These are phyloP conservation scores for Cercospora sp. DNA, from an alignment of 2,329 filamentous ascomycete species.

Conservation along the genomic window DNA sequence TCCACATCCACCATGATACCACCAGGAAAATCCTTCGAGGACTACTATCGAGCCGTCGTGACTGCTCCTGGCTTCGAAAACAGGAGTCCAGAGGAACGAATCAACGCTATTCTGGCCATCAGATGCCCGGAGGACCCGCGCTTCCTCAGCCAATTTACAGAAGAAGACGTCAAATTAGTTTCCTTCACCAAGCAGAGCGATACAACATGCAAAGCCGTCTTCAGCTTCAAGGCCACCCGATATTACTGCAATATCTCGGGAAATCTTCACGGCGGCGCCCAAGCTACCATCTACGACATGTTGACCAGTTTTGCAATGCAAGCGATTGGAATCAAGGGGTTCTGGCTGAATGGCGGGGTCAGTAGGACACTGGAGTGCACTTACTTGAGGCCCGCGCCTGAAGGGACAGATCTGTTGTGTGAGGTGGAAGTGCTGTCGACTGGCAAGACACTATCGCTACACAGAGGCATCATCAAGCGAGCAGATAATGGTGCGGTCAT, in stretches of 20 bases:
- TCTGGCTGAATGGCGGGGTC: constrained; percentile 50
- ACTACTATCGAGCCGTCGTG: constrained; percentile 13
- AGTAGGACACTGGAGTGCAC: constrained; percentile 48
- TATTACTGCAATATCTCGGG: constrained; percentile 51
- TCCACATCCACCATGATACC: constrained; percentile 20
- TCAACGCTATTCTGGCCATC: constrained; percentile 26
- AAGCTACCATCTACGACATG: constrained; percentile 56
- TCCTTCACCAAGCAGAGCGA: constrained; percentile 42
- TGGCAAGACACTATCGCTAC: constrained; percentile 45
- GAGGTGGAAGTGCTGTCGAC: constrained; percentile 49
- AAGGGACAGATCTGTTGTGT: constrained; percentile 45
- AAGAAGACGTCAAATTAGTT: constrained; percentile 31
- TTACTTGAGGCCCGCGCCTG: constrained; percentile 47
- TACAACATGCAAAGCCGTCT: constrained; percentile 43
- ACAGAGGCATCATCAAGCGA: constrained; percentile 45
- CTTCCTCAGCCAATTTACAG: constrained; percentile 26
- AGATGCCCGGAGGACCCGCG: constrained; percentile 23
- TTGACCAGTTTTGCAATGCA: constrained; percentile 46
- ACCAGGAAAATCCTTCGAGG: constrained; percentile 12
- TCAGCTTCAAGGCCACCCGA: constrained; percentile 47
- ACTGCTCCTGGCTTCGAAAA: constrained; percentile 22
- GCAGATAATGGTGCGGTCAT: constrained; percentile 39
- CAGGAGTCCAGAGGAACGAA: constrained; percentile 29
- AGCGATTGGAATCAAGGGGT: constrained; percentile 33
- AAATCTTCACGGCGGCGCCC: constrained; percentile 57